Base-by-base conservation (phyloP, 441 rosid genomes). In the Brassica hybrid region DNA sequence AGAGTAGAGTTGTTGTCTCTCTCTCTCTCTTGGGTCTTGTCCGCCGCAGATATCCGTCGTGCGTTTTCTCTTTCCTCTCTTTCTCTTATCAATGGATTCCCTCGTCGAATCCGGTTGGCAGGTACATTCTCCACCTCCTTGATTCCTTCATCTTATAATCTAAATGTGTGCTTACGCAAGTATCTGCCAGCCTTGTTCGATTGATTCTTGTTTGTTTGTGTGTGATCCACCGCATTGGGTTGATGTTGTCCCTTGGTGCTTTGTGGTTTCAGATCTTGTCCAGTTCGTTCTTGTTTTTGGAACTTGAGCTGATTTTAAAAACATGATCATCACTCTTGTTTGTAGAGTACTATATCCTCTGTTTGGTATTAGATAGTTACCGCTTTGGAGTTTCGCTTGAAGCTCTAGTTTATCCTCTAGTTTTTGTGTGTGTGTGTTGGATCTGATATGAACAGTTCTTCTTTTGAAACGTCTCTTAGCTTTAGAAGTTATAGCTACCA, bases 41-140 rank as follows among this genome's bases (percentile, higher is more conserved):
- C 68, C 61, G 16, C 7, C 68, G 25, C 3, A 30, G 32, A 45
- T 62, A 62, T 64, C 63, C 27, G 5, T 45, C n/a, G 63, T 67
- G 41, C 48, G 43, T 19, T 9, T 23, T 23, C 67, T 64, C 67
- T 57, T 27, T 13, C 34, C 21, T 67, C 57, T 50, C 17, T 56
- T 68, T 65, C 71, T 65, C 64, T 21, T 45, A 54, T 19, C 74
- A 63, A 88, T 87, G 91, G 88, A 85, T 75, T 85, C 84, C 74
- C 34, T 86, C 73, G 65, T 93, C 71, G 90, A 90, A 80, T 86
- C 94, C 74, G 84, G 88, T 52, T 93, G 98, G 98, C 90, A 72
- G 94, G 98, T 93, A 85, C 43, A 25, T 58, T 69, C 50, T 54
- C 62, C 45, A 4, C 10, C 27, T 45, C 52, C 23, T 21, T 1